Percentiles rank a stretch among this genome's conserved stretches.
These are phyloP conservation scores for Pterula multifida DNA, from an alignment of 1,284 basidiomycete genomes.

Conservation along the genomic window DNA sequence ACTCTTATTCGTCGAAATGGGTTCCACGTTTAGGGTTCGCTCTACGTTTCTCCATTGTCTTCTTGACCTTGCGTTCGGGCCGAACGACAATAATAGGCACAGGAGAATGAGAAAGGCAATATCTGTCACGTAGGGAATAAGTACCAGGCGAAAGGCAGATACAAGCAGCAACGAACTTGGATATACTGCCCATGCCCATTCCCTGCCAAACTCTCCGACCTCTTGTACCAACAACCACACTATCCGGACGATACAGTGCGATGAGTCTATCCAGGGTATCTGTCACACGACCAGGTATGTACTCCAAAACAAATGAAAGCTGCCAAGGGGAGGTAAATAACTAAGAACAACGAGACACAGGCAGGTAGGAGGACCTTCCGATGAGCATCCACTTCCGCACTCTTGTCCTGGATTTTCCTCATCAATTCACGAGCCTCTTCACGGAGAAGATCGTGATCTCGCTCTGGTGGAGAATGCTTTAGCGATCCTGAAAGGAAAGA, in stretches of 20 bases:
- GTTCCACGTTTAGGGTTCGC: slow-evolving; percentile 77
- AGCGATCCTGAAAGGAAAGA: slow-evolving; percentile 10
- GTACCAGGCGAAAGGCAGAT: slow-evolving; percentile 7
- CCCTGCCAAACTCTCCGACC: slow-evolving; percentile 41
- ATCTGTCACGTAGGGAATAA: slow-evolving; percentile 27
- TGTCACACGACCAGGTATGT: slow-evolving; percentile 84
- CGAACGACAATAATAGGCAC: slow-evolving; percentile 89
- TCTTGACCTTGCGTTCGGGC: slow-evolving; percentile 79
- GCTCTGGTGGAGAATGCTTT: slow-evolving; percentile 31
- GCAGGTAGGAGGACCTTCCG: slow-evolving; percentile 41
- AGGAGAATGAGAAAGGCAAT: slow-evolving; percentile 81
- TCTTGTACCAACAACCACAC: slow-evolving; percentile 85
- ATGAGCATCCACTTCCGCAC: slow-evolving; percentile 67
- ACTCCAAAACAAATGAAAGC: slow-evolving; percentile 90
- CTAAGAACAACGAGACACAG: background rate
- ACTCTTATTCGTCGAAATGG: slow-evolving; percentile 48
- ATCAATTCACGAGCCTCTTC: slow-evolving; percentile 85
- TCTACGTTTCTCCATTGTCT: slow-evolving; percentile 70
- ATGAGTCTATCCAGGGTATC: slow-evolving; percentile 88
- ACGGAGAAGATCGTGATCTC: slow-evolving; percentile 73
- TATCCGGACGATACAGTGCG: slow-evolving; percentile 91
- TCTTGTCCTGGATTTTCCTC: slow-evolving; percentile 72
- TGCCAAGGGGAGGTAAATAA: slow-evolving; percentile 16
- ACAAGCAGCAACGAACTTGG: slow-evolving; percentile 29
- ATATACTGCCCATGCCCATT: slow-evolving; percentile 37